Base-by-base conservation (phyloP, 129 eudicot species). In the Centella asiatica region DNA sequence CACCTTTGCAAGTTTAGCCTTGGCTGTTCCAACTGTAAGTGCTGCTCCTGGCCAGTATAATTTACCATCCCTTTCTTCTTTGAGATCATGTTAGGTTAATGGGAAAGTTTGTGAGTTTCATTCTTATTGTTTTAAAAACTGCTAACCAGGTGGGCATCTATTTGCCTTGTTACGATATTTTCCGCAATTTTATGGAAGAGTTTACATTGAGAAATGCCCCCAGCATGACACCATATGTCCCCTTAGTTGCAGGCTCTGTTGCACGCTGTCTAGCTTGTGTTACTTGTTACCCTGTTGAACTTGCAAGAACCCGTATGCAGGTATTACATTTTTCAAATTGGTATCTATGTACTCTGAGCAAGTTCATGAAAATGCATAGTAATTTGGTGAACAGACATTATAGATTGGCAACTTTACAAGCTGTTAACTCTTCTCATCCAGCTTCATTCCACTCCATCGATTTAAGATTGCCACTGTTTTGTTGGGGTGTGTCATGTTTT, bases 301-400 rank as follows among this genome's bases (percentile, higher is more conserved):
- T 92, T 57, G 94, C 98, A 65, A 81, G 94, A 74, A 87, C 98
- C 20, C 87, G 95, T 48, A 92, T 92, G 98, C 98, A 92, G 98
- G 98, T 92, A 81, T 22, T 42, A 13, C 36, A 50, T 23, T 7
- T 39, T 27, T 42, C 6, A 7, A 6, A 18, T 74, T 31, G 23
- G 19, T 23, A 29, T 40, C 46, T 56, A 42, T 28, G 53, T 36
- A 3, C 10, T 4, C 19, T 20, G 36, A 49, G 27, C 28, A 13
- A 24, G 14, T 19, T 49, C 47, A n/a, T n/a, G n/a, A n/a, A n/a
- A n/a, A n/a, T n/a, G n/a, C n/a, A n/a, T n/a, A n/a, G n/a, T n/a
- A n/a, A n/a, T n/a, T n/a, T n/a, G n/a, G n/a, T n/a, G n/a, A n/a
- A n/a, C n/a, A n/a, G n/a, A n/a, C n/a, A n/a, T n/a, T n/a, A n/a